A percentile compares a stretch with the other conserved stretches of the same genome.
Conservation (phyloP, 108 stramenopile species). For the Cyclotella baltica region DNA sequence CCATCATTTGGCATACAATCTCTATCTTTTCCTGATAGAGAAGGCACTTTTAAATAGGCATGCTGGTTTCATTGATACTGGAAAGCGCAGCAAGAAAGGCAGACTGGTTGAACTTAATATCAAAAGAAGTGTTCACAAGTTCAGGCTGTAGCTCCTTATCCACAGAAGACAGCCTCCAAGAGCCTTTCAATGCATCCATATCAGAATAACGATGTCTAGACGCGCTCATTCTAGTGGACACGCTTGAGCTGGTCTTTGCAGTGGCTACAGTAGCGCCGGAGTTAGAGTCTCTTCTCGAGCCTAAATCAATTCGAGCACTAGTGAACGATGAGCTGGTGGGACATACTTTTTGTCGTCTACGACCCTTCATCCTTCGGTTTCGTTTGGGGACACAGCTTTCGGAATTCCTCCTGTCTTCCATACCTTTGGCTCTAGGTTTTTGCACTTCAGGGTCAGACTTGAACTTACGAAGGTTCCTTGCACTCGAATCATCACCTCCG, state of each 20-base stretch:
- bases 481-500: neutral
- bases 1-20: too few species aligned
- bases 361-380: neutral
- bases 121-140: neutral
- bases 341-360: neutral
- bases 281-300: neutral
- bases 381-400: neutral
- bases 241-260: neutral
- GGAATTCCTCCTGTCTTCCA: constrained; percentile 3
- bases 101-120: constrained; percentile 4
- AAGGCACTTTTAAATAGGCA: neutral
- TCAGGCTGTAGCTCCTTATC: neutral
- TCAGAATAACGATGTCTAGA: neutral
- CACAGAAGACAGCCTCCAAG: neutral
- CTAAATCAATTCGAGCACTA: neutral
- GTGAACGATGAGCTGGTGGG: neutral
- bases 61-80: neutral
- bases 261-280: neutral
- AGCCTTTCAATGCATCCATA: neutral
- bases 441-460: neutral
- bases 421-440: neutral
- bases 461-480: too few species aligned
- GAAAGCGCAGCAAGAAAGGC: constrained; percentile 14
- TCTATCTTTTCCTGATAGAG: too few species aligned
- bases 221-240: too few species aligned